Conservation (phyloP, 192 early-diverging fungal genomes). For the Backusella circina region DNA sequence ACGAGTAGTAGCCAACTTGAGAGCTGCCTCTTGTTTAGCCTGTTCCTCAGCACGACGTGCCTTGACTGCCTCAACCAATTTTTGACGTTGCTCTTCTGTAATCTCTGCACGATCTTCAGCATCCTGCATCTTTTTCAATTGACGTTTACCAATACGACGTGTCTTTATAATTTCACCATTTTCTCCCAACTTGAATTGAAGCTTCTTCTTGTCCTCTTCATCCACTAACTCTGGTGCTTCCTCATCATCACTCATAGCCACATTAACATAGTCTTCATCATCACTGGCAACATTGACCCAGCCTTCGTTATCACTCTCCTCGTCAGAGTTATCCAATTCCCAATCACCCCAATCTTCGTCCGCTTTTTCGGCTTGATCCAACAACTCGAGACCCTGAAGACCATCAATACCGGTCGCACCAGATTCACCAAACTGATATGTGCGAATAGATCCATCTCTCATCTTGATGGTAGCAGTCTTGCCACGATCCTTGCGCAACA, state of each 20-base stretch:
- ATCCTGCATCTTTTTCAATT: constrained; percentile 38
- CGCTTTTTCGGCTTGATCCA: constrained; percentile 51
- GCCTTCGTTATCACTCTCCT: constrained; percentile 38
- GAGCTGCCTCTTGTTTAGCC: constrained; percentile 42
- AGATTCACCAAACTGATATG: constrained; percentile 71
- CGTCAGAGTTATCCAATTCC: constrained; percentile 30
- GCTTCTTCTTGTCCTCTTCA: constrained; percentile 1
- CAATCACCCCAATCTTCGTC: constrained; percentile 40
- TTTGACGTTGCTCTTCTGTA: constrained; percentile 40
- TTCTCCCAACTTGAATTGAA: background rate
- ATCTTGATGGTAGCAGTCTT: constrained; percentile 77
- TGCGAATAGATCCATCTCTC: constrained; percentile 41
- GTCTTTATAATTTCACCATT: constrained; percentile 17
- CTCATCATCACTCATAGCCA: constrained; percentile 49
- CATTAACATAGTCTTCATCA: constrained; percentile 28
- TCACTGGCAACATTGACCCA: constrained; percentile 34
- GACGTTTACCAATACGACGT: constrained; percentile 41
- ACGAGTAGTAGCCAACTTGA: constrained; percentile 48
- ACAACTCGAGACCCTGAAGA: constrained; percentile 79
- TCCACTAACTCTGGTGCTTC: constrained; percentile 28
- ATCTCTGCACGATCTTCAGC: constrained; percentile 20
- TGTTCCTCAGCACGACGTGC: constrained; percentile 39
- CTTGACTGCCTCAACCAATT: constrained; percentile 38
- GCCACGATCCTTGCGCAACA: constrained; percentile 90
- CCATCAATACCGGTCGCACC: constrained; percentile 50